These are phyloP conservation scores for Leccinum pachyderme DNA, from an alignment of 1,284 basidiomycete species.

Conservation along the genomic window DNA sequence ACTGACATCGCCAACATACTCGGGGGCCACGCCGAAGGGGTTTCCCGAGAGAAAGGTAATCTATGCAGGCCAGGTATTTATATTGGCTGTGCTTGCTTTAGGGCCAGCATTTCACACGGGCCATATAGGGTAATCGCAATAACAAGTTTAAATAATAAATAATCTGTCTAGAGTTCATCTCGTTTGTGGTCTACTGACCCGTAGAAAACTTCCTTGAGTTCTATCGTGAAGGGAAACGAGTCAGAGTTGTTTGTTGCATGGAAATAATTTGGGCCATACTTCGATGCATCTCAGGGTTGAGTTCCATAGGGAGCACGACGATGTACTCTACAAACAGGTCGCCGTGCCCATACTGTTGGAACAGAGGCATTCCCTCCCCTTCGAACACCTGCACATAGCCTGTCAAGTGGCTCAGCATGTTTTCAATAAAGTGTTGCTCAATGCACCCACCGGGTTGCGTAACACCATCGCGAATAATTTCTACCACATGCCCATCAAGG, in stretches of 20 bases:
- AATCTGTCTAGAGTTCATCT: constrained; percentile 28
- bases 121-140: constrained; percentile 8
- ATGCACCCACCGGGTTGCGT: constrained; percentile 80
- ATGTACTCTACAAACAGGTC: constrained; percentile 91
- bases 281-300: constrained; percentile 62
- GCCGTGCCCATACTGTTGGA: constrained; percentile 62
- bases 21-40: constrained; percentile 32
- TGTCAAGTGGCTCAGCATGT: constrained; percentile 8
- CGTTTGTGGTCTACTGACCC: constrained; percentile 17
- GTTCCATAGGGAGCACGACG: constrained; percentile 76
- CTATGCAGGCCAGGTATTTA: constrained; percentile 8
- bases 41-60: constrained; percentile 24
- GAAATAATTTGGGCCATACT: constrained; percentile 48
- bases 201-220: constrained; percentile 29
- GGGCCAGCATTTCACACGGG: constrained; percentile 33
- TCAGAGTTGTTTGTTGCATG: neutral
- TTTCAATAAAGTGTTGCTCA: neutral
- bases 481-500: constrained; percentile 83
- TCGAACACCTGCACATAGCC: constrained; percentile 84
- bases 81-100: constrained; percentile 19
- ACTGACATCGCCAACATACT: neutral
- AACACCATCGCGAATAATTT: constrained; percentile 68
- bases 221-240: constrained; percentile 18
- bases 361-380: constrained; percentile 88
- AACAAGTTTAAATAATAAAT: neutral